Conservation (phyloP, 1,284 basidiomycete genomes). For the Hemileia vastatrix region DNA sequence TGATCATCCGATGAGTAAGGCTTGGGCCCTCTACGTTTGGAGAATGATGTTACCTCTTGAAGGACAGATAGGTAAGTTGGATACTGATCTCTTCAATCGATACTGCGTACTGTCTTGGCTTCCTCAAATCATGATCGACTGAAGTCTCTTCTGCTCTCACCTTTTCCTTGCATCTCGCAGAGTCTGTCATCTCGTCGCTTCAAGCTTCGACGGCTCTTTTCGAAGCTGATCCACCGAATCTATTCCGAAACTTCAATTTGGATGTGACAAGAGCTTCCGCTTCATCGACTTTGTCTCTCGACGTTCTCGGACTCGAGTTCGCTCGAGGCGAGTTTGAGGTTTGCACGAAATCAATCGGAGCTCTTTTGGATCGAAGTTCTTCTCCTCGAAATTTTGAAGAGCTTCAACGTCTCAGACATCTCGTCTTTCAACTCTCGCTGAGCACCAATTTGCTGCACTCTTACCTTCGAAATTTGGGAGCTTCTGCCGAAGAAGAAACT, state of each 20-base stretch:
- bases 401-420: background rate
- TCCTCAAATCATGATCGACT: too few species aligned
- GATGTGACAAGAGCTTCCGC: background rate
- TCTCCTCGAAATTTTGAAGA: background rate
- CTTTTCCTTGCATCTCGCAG: too few species aligned
- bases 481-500: background rate
- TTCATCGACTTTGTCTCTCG: background rate
- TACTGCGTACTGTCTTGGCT: too few species aligned
- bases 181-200: background rate
- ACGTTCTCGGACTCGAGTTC: background rate
- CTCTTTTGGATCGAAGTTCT: background rate
- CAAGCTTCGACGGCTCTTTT: background rate
- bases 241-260: background rate
- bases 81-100: conserved; percentile 25
- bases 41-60: conserved; percentile 22
- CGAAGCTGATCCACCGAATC: background rate
- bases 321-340: too few species aligned
- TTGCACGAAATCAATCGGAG: background rate
- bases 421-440: background rate
- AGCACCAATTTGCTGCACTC: background rate
- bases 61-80: conserved; percentile 14
- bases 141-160: too few species aligned
- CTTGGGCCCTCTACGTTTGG: conserved; percentile 26
- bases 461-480: background rate
- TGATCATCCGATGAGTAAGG: background rate